Conservation (phyloP, 441 rosid species). For the Croton setiger region DNA sequence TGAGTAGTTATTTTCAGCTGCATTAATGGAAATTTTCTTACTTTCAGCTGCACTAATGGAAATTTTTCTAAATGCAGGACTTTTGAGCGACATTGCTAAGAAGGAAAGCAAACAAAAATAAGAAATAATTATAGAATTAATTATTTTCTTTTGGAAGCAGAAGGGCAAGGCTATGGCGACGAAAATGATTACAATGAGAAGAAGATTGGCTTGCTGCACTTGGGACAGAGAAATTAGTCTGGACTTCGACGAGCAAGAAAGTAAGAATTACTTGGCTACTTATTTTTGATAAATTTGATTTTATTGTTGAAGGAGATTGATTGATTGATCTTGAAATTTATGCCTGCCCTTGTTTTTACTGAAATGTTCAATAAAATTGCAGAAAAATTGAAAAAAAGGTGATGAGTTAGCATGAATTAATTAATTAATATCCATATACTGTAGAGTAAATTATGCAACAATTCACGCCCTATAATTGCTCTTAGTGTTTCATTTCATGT, state of each 20-base stretch:
- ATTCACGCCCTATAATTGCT: background rate
- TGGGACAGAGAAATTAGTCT: conserved; percentile 4
- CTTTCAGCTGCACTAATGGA: too few species aligned
- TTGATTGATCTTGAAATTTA: background rate
- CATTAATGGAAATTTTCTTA: too few species aligned
- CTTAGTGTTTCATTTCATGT: background rate
- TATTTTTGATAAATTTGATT: too few species aligned
- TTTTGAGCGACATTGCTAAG: too few species aligned
- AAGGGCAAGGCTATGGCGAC: background rate
- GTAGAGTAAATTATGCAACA: background rate
- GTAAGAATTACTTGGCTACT: conserved; percentile 38
- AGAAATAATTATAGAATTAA: background rate
- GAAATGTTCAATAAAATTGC: background rate
- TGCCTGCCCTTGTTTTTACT: background rate
- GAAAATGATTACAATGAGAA: conserved; percentile 17
- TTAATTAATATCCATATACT: background rate
- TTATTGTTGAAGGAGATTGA: too few species aligned
- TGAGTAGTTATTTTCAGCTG: too few species aligned
- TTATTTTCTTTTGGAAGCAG: background rate
- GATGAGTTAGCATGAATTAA: background rate
- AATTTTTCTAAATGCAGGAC: too few species aligned
- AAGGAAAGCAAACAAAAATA: background rate
- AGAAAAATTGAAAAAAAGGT: background rate
- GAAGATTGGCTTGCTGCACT: conserved; percentile 23
- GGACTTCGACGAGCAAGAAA: conserved; percentile 42